These are phyloP conservation scores for Neurospora sp. DNA, from an alignment of 495 filamentous ascomycete species.

Conservation along the genomic window DNA sequence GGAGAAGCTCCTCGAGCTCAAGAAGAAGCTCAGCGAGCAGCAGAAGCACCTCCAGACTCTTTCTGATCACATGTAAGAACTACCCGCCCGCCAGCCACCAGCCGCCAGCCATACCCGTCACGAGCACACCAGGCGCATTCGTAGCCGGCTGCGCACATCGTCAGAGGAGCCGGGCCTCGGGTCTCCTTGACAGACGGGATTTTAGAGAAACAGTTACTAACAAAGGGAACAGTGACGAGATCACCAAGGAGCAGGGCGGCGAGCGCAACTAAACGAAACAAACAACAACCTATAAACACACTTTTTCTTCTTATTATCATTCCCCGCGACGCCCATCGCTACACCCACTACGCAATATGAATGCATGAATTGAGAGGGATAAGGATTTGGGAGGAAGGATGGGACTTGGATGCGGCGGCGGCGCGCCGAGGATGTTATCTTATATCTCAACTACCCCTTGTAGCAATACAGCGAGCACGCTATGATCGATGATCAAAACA, in stretches of 20 bases:
- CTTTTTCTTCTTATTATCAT: conserved; percentile 44
- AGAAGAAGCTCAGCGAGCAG: conserved; percentile 70
- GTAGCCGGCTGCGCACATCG: not conserved
- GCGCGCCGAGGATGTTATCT: not conserved
- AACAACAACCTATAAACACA: conserved; percentile 15
- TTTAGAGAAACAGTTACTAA: conserved; percentile 10
- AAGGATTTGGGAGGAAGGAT: not conserved
- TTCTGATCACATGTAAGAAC: conserved; percentile 71
- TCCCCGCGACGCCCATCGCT: conserved; percentile 7
- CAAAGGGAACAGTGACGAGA: conserved; percentile 45
- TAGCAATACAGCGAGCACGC: not conserved
- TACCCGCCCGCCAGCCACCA: not conserved
- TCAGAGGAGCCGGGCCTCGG: not conserved
- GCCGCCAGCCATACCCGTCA: not conserved
- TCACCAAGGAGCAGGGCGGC: conserved; percentile 57
- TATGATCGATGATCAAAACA: not conserved
- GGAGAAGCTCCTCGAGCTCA: conserved; percentile 68
- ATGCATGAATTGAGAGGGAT: not conserved
- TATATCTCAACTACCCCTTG: not conserved
- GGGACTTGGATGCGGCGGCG: not conserved
- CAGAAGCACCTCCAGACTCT: conserved; percentile 73
- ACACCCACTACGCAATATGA: not conserved
- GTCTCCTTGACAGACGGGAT: not conserved
- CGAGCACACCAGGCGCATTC: not conserved
- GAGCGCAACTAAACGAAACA: conserved; percentile 54